These are phyloP conservation scores for Plasmodium vivax DNA, from an alignment of 169 alveolate genomes.

Conservation along the genomic window DNA sequence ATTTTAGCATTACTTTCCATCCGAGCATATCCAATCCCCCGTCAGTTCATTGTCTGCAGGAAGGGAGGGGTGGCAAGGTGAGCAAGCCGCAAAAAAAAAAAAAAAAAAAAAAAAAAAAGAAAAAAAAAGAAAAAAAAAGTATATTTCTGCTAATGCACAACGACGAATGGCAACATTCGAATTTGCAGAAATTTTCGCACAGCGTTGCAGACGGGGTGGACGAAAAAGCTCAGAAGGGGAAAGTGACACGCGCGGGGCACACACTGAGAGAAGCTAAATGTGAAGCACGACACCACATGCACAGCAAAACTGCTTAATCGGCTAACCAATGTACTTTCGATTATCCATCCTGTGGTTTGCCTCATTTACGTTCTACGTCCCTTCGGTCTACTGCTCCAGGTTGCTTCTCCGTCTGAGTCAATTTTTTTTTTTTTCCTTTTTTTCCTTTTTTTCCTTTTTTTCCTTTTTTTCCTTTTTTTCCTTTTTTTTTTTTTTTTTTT, in stretches of 20 bases:
- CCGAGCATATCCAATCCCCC: conserved; percentile 74
- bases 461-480: not conserved
- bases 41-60: conserved; percentile 33
- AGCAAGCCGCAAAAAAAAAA: not conserved
- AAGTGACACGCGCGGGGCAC: not conserved
- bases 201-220: not conserved
- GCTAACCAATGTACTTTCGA: not conserved
- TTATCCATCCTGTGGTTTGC: not conserved
- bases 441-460: not conserved
- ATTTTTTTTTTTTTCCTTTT: not conserved
- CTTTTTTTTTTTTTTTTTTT: not conserved
- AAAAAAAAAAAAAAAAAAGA: not conserved
- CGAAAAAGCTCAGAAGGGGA: not conserved
- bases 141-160: not conserved
- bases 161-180: not conserved
- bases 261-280: not conserved
- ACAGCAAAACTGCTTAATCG: not conserved
- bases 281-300: not conserved
- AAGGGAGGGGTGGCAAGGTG: not conserved
- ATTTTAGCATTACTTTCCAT: conserved; percentile 37
- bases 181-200: not conserved
- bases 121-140: not conserved
- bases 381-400: not conserved
- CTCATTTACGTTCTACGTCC: not conserved
- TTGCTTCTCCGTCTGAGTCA: not conserved